Evolutionary conservation across 257 asterid species (phyloP).

Genomic region (Sherardia arvensis): DNA sequence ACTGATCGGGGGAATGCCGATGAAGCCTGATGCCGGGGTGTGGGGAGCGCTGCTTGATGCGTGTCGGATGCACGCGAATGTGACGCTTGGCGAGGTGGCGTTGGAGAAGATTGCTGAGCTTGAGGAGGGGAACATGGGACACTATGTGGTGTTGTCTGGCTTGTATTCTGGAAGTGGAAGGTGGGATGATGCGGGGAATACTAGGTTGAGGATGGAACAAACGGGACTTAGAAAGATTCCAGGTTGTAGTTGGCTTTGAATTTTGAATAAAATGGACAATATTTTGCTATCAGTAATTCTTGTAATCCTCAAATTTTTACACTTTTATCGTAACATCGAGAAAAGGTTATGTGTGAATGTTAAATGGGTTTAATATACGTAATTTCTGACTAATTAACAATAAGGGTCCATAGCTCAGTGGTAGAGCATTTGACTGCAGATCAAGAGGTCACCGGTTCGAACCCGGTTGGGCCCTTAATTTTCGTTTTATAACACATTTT

Average conservation of each 20-base stretch:
- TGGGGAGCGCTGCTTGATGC: constrained; percentile 29
- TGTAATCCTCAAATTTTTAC: not conserved
- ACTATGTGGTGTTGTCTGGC: constrained; percentile 20
- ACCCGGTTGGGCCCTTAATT: constrained; percentile 26
- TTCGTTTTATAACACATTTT: not conserved
- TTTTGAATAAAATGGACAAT: not conserved
- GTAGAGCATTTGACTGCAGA: constrained; percentile 25
- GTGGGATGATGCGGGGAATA: constrained; percentile 22
- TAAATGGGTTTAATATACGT: too few species aligned
- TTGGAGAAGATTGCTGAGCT: constrained; percentile 15
- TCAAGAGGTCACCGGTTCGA: constrained; percentile 23
- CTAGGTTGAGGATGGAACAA: constrained; percentile 19
- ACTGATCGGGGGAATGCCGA: constrained; percentile 16
- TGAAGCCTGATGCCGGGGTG: constrained; percentile 23
- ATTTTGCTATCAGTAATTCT: too few species aligned
- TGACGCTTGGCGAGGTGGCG: constrained; percentile 24
- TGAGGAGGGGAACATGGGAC: constrained; percentile 20
- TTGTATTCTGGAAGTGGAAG: constrained; percentile 25
- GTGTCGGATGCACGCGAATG: constrained; percentile 21
- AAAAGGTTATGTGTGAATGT: too few species aligned
- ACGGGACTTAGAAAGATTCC: constrained; percentile 13
- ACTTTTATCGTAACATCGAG: too few species aligned
- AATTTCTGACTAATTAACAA: too few species aligned
- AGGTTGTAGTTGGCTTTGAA: constrained; percentile 26
- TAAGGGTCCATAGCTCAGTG: constrained; percentile 29